These are phyloP conservation scores for Globisporangium spinosum DNA, from an alignment of 352 stramenopile species.

Conservation along the genomic window DNA sequence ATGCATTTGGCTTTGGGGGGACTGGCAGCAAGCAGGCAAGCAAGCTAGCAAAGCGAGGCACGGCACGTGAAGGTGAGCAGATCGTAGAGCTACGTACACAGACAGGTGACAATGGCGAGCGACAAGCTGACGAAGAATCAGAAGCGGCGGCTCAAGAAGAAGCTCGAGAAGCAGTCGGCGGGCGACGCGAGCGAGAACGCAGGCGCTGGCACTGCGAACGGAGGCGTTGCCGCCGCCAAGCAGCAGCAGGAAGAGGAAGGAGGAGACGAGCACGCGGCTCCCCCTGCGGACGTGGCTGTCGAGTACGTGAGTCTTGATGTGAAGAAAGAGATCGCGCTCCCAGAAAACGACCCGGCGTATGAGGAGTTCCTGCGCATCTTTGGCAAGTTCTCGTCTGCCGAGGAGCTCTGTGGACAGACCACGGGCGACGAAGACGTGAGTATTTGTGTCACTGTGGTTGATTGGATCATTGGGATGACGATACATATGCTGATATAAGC, in stretches of 20 bases:
- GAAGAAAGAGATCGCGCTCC: conserved; percentile 57
- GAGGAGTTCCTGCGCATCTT: conserved; percentile 90
- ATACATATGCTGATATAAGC: neutral
- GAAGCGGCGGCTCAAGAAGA: conserved; percentile 77
- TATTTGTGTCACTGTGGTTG: neutral
- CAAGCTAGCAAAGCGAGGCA: neutral
- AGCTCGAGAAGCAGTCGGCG: conserved; percentile 62
- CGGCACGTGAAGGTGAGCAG: neutral
- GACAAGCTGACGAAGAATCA: conserved; percentile 80
- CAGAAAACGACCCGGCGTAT: conserved; percentile 60
- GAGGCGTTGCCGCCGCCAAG: neutral
- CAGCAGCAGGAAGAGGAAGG: neutral
- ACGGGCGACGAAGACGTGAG: conserved; percentile 41
- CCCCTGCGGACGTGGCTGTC: conserved; percentile 50
- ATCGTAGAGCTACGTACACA: neutral
- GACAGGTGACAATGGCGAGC: conserved; percentile 13
- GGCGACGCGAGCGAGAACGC: conserved; percentile 13
- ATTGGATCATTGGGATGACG: neutral
- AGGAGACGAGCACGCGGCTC: conserved; percentile 1
- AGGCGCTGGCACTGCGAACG: neutral
- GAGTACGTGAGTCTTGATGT: conserved; percentile 83
- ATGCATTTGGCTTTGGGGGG: conserved; percentile 1
- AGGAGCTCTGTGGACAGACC: conserved; percentile 69
- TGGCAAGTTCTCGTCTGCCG: conserved; percentile 74
- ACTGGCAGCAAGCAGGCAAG: conserved; percentile 7